Evolutionary conservation across 768 basidiomycete species (phyloP).

Genomic region (Tylopilus balloui): DNA sequence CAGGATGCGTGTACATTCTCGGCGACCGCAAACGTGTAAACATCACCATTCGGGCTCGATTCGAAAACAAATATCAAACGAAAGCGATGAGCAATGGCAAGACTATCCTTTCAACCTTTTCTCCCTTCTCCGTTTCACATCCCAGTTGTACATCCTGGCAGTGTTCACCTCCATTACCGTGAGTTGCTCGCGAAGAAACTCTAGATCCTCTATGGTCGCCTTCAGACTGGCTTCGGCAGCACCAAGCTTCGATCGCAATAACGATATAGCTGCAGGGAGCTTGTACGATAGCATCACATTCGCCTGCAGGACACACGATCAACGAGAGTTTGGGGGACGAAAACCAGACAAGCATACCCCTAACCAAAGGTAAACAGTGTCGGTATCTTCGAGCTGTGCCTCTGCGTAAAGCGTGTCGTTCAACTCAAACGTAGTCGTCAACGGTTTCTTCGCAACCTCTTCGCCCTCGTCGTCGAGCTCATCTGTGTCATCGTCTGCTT

Average conservation of each 20-base stretch:
- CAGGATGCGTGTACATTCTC: too few species aligned
- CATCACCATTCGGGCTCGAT: too few species aligned
- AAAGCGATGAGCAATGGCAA: too few species aligned
- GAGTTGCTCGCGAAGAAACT: conserved; percentile 89
- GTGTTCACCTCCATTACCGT: conserved; percentile 97
- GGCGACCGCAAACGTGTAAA: too few species aligned
- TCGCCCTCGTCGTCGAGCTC: conserved; percentile 55
- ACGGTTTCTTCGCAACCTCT: conserved; percentile 39
- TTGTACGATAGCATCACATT: conserved; percentile 98
- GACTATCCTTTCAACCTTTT: conserved; percentile 10
- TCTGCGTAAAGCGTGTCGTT: conserved; percentile 95
- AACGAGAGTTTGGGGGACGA: not conserved
- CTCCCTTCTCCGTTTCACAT: conserved; percentile 71
- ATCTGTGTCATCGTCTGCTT: conserved; percentile 33
- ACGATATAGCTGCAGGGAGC: conserved; percentile 65
- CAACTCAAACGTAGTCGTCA: conserved; percentile 88
- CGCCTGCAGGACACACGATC: conserved; percentile 50
- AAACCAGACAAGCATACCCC: conserved; percentile 56
- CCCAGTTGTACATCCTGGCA: conserved; percentile 94
- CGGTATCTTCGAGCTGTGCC: conserved; percentile 81
- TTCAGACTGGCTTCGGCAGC: conserved; percentile 62
- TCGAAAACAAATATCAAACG: too few species aligned
- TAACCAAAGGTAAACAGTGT: conserved; percentile 92
- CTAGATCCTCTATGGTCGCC: conserved; percentile 80
- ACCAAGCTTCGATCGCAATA: conserved; percentile 71